These are phyloP conservation scores for Cephaloascus fragrans DNA, from an alignment of 805 yeast species.

Conservation along the genomic window DNA sequence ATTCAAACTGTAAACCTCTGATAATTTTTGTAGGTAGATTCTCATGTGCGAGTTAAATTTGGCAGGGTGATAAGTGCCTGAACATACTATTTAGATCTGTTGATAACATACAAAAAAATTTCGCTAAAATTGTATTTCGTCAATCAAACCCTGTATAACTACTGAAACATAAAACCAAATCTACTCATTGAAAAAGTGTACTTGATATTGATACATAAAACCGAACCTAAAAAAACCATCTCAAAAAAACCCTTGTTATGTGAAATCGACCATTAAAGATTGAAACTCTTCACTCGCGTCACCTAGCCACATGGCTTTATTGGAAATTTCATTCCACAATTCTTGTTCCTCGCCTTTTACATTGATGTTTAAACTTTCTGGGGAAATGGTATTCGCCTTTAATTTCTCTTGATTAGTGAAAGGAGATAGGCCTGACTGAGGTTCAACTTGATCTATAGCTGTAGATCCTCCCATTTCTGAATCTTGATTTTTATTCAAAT, in stretches of 20 bases:
- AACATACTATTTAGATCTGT: no score
- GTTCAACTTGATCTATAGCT: not conserved
- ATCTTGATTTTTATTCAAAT: not conserved
- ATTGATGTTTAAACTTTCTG: not conserved
- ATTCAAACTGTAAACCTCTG: not conserved
- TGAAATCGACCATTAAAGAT: constrained; percentile 1
- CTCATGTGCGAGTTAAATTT: no score
- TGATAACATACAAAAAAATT: no score
- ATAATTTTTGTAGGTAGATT: no score
- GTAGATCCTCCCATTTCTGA: not conserved
- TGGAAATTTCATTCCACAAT: constrained; percentile 70
- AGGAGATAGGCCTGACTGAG: not conserved
- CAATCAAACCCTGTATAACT: no score
- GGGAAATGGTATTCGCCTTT: constrained; percentile 10
- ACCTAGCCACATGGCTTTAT: constrained; percentile 69
- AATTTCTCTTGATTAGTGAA: not conserved
- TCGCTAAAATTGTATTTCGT: no score
- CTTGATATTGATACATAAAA: no score
- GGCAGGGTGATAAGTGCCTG: no score
- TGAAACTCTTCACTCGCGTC: constrained; percentile 28
- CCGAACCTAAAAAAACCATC: no score
- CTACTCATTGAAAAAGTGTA: no score
- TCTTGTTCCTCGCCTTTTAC: constrained; percentile 29
- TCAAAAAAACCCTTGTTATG: no score
- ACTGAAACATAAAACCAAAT: no score